Percentiles rank a stretch among this genome's conserved stretches.
Evolutionary conservation across 257 asterid genomes (phyloP).

Genomic region (Osmanthus fragrans): DNA sequence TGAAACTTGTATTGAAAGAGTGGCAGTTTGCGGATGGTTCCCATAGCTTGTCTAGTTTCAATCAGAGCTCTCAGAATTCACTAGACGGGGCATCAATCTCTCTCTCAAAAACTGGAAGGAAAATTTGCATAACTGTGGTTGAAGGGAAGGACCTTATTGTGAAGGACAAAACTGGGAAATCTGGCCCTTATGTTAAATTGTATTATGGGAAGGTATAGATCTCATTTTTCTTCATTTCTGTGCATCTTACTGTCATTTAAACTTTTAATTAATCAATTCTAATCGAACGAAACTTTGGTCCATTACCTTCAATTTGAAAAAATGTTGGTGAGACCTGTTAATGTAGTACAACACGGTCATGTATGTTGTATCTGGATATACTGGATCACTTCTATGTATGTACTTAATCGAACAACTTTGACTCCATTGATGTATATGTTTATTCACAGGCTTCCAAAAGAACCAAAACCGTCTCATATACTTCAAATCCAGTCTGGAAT

Average conservation of each 20-base stretch:
- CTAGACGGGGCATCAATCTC: conserved; percentile 49
- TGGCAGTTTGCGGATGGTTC: conserved; percentile 97
- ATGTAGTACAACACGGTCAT: background rate
- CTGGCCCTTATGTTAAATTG: conserved; percentile 77
- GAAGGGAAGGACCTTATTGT: conserved; percentile 76
- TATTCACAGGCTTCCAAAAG: conserved; percentile 54
- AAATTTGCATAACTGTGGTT: conserved; percentile 61
- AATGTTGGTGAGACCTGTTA: background rate
- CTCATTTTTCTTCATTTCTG: conserved; percentile 6
- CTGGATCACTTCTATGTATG: background rate
- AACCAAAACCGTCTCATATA: conserved; percentile 62
- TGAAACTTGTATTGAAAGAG: conserved; percentile 83
- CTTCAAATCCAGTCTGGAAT: conserved; percentile 80
- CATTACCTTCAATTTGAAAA: too few relatives aligned
- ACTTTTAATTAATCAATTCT: background rate
- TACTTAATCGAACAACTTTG: background rate
- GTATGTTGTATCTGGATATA: background rate
- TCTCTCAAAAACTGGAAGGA: conserved; percentile 74
- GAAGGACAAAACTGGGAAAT: conserved; percentile 76
- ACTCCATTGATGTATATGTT: conserved; percentile 7
- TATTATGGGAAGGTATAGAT: conserved; percentile 81
- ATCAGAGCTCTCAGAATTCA: conserved; percentile 46
- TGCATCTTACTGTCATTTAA: background rate
- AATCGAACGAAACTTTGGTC: background rate
- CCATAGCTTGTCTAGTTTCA: conserved; percentile 43